Base-by-base conservation (phyloP, 495 filamentous ascomycete genomes). In the Xylaria cubensis region DNA sequence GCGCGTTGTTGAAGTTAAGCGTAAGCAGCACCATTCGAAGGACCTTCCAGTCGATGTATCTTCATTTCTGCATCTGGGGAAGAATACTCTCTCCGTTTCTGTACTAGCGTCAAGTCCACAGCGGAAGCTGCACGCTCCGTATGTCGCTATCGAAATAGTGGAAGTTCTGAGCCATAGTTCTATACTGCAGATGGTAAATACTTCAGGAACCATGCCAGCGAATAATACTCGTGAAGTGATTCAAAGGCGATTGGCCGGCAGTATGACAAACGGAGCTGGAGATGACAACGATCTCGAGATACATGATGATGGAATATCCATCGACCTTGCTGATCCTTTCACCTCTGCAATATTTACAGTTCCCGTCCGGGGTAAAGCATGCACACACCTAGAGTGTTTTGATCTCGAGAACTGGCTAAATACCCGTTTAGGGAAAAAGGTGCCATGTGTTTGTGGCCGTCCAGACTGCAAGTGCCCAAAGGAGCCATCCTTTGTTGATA, bases 371-470 rank as follows among this genome's bases (percentile, higher is more conserved):
- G 89, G 92, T 17, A 81, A 73, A 8, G 59, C 56, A 19, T 89
- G 87, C 78, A 81, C 81, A 8, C 95, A 98, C 78, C 81, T 89
- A 46, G 93, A 97, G 80, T 97, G 93, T 78, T 97, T 98, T 77
- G 95, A 98, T 78, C 90, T 96, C 29, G 88, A 93, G 34, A 94
- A 88, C 0, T 97, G 92, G 82, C 86, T 98, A 15, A 76, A 82
- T 17, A 94, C 92, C 0, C 87, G 91, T 0, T 82, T 80, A 42
- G 69, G 77, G 42, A 87, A 80, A 77, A 81, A 79, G 72, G 82
- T 51, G 17, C 0, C 78, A 69, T 75, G 74, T 70, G 82, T 76
- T 56, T 86, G 75, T 46, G 50, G 62, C 7, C 74, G 77, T 55
- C 69, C 72, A 0, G 39, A 64, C 3, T 85, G 82, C 65, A 72